Evolutionary conservation across 257 asterid species (phyloP).

Genomic region (Oldenlandia corymbosa): DNA sequence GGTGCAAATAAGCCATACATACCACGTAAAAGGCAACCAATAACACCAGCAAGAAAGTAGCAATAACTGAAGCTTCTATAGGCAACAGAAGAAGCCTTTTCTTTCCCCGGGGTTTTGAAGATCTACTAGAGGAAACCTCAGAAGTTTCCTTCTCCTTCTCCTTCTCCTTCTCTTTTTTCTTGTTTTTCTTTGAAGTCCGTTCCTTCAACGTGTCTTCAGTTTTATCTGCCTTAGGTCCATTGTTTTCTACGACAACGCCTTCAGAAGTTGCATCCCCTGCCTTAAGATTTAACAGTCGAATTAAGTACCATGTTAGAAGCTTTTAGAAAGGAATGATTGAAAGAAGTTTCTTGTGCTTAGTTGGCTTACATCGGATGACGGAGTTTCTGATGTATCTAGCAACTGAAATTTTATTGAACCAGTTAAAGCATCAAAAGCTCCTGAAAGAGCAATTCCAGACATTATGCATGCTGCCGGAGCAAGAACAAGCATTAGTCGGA

Average conservation of each 20-base stretch:
- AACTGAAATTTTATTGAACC: constrained; percentile 74
- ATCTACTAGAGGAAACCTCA: constrained; percentile 20
- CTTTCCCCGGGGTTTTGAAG: constrained; percentile 14
- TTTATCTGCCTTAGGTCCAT: constrained; percentile 55
- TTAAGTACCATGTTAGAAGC: constrained; percentile 2
- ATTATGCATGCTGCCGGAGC: constrained; percentile 99
- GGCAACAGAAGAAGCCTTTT: constrained; percentile 69
- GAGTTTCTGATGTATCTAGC: constrained; percentile 26
- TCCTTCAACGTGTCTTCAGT: constrained; percentile 65
- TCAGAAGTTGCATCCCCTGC: constrained; percentile 52
- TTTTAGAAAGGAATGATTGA: neutral
- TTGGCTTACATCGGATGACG: constrained; percentile 50
- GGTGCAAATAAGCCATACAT: constrained; percentile 22
- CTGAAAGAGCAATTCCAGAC: constrained; percentile 99
- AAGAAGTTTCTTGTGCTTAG: neutral
- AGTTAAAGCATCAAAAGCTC: constrained; percentile 83
- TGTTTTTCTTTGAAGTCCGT: constrained; percentile 57
- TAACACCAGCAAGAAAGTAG: constrained; percentile 69
- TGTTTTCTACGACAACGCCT: constrained; percentile 35
- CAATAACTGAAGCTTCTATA: constrained; percentile 65
- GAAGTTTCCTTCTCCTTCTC: constrained; percentile 34
- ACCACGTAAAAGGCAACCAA: constrained; percentile 96
- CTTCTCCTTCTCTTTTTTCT: constrained; percentile 69
- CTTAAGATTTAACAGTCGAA: constrained; percentile 38
- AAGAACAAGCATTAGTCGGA: constrained; percentile 96